phyloP scores from a whole-genome alignment of 768 basidiomycete genomes.

The Neoboletus magnificus region DNA sequence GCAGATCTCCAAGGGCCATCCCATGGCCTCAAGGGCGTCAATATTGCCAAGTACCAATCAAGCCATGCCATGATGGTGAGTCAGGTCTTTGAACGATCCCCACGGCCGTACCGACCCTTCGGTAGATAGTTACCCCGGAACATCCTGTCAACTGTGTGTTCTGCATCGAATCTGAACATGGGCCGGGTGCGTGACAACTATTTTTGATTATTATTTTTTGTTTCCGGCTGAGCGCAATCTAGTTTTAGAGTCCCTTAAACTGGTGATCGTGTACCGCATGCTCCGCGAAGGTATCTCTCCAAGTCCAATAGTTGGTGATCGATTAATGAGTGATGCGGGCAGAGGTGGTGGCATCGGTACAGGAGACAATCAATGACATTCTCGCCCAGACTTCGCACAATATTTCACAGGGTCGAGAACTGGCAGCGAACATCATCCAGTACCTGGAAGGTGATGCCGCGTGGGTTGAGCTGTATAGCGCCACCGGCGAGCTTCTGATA shows the following conservation, averaged over 20 bases:
- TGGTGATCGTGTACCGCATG: conserved; percentile 74
- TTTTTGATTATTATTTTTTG: conserved; percentile 5
- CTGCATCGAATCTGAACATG: conserved; percentile 60
- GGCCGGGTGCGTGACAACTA: conserved; percentile 46
- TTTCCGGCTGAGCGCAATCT: conserved; percentile 4
- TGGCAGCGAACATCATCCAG: conserved; percentile 51
- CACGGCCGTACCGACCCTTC: neutral
- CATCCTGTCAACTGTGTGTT: conserved; percentile 81
- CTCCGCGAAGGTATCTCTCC: conserved; percentile 68
- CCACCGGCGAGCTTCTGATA: conserved; percentile 67
- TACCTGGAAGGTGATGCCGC: conserved; percentile 57
- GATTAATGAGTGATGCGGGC: conserved; percentile 8
- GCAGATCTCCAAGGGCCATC: conserved; percentile 50
- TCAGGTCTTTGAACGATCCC: conserved; percentile 7
- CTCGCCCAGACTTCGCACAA: conserved; percentile 35
- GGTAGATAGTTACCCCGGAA: conserved; percentile 72
- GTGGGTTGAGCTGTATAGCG: conserved; percentile 69
- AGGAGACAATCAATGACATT: conserved; percentile 43
- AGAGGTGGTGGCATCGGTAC: conserved; percentile 71
- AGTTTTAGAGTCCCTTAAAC: conserved; percentile 61
- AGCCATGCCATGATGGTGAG: conserved; percentile 50
- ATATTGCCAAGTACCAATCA: conserved; percentile 47
- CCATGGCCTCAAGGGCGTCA: conserved; percentile 45
- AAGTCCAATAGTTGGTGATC: neutral
- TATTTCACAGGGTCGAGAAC: conserved; percentile 37